Base-by-base conservation (phyloP, 2,329 filamentous ascomycete species). In the Aspergillus persii region DNA sequence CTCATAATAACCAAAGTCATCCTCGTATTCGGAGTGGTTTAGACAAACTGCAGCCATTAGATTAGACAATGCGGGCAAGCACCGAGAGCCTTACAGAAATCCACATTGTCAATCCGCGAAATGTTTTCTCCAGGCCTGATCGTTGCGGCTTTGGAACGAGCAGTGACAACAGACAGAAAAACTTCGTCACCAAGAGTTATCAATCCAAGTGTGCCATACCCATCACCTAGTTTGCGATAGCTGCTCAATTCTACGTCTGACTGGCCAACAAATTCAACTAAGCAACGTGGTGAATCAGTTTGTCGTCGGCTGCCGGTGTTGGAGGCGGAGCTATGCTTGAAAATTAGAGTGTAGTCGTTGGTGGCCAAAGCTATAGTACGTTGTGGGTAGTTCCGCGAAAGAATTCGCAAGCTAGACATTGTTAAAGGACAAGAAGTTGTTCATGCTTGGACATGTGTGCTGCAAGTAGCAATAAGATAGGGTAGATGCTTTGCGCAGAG, bases 301-400 rank as follows among this genome's bases (percentile, higher is more conserved):
- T 60, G 61, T 36, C 63, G 75, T 64, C 65, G 69, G 50, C 60
- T 73, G 59, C 61, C 86, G 55, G 80, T 76, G 63, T 82, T 80
- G 33, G 79, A 72, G 62, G 85, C 84, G 51, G 86, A 80, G 73
- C 85, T 92, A 79, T 95, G 88, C 62, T 91, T 89, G 72, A 98
- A 91, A 65, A 96, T 89, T 67, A 98, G 83, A 70, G 89, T 89
- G 76, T 96, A 89, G 23, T 88, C 85, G 46, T 87, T 80, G 31
- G 92, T 93, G 41, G 89, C 89, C 65, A 98, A 88, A 64, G 92
- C 92, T 74, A 98, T 92, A 65, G 92, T 90, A 65, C 94, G 90
- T 73, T 92, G 87, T 66, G 92, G 92, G 71, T 91, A 86, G 72
- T 97, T 92, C 79, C 90, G 90, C 75, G 96, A 87, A 69, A 95